Base-by-base conservation (phyloP, 495 filamentous ascomycete species). In the Rhypophila decipiens region DNA sequence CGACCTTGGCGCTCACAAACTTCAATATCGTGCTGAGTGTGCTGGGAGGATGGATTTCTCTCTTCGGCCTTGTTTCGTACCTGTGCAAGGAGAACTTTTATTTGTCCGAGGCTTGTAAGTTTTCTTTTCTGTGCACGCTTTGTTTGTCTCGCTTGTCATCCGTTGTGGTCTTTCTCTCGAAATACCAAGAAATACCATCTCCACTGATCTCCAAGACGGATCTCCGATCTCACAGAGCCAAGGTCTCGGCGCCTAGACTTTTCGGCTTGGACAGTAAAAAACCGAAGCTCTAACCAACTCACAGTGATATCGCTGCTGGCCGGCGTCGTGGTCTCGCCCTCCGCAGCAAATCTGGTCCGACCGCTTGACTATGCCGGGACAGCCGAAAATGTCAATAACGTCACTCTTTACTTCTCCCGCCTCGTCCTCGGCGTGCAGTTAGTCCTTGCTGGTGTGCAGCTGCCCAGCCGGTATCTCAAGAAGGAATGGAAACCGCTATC, bases 371-470 rank as follows among this genome's bases (percentile, higher is more conserved):
- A 90, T 72, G 85, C 86, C 24, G 80, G 80, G 17, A 77, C 77
- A 24, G 40, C 50, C n/a, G 66, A 69, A 52, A 59, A 63, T 39
- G 44, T 75, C 33, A 46, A 67, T 39, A 55, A 51, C 22, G 52
- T 69, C 51, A 95, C 88, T 2, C 65, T 94, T 52, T 84, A 86
- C 58, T 95, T 97, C 69, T 84, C 85, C 7, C 79, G 91, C 20
- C 81, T 97, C 2, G 90, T 95, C 2, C 79, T 97, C 0, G 90
- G 90, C 3, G 89, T 96, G 0, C 91, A 96, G 66, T 72, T 97
- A 36, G 87, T 96, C 13, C 70, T 96, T 8, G 88, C 90, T 4
- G 91, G 91, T 17, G 81, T 95, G 1, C 91, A 96, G 61, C 72
- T 97, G n/a, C 90, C 91, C 9, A 88, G 83, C 56, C 84, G 86